phyloP scores from a whole-genome alignment of 2,329 filamentous ascomycete genomes.

The Venturia aucupariae region DNA sequence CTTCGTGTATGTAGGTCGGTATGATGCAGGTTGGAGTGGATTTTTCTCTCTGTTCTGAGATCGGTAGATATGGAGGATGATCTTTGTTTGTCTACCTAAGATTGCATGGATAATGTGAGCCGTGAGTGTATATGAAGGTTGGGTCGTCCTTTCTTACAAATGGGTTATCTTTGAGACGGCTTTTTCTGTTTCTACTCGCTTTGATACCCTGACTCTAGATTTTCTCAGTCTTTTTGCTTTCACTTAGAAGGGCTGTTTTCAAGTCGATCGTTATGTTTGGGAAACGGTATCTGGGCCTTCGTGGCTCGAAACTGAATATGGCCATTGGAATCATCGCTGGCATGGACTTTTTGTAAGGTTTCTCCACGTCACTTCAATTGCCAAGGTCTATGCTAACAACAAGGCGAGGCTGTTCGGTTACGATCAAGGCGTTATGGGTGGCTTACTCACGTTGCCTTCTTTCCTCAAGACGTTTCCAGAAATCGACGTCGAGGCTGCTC shows the following conservation, averaged over 20 bases:
- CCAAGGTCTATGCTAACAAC: not conserved
- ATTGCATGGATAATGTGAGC: not conserved
- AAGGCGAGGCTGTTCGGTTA: not conserved
- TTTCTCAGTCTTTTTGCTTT: not conserved
- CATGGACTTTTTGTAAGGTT: conserved; percentile 1
- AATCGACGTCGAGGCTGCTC: conserved; percentile 7
- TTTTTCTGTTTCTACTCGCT: not conserved
- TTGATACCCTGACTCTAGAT: not conserved
- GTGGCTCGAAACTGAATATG: not conserved
- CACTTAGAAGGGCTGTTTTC: not conserved
- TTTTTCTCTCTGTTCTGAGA: too few relatives aligned
- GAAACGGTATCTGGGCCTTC: not conserved
- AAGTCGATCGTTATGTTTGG: not conserved
- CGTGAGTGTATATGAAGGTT: not conserved
- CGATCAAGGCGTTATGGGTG: conserved; percentile 16
- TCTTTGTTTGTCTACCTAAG: not conserved
- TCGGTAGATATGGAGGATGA: not conserved
- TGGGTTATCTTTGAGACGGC: not conserved
- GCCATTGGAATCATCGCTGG: not conserved
- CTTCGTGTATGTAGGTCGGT: not conserved
- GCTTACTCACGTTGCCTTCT: conserved; percentile 34
- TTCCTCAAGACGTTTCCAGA: conserved; percentile 16
- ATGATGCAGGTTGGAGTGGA: too few relatives aligned
- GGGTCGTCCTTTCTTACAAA: not conserved
- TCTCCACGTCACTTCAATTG: not conserved